Base-by-base conservation (phyloP, 2,329 filamentous ascomycete species). In the Nemania abortiva region DNA sequence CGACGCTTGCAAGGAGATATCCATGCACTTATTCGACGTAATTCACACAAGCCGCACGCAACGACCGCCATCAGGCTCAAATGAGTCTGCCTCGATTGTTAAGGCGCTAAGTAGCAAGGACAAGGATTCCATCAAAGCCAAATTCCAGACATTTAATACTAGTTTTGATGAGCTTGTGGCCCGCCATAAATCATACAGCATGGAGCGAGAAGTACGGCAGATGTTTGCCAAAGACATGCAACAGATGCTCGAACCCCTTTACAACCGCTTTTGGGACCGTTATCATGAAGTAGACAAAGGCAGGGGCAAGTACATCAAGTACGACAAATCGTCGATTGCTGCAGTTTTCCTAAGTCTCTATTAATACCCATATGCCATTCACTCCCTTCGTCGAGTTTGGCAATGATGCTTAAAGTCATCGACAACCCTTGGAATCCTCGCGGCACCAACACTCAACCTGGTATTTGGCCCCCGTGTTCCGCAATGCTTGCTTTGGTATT, bases 281-380 rank as follows among this genome's bases (percentile, higher is more conserved):
- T 99, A 99, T 79, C 95, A 98, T 79, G 96, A 98, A 82, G 90
- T 98, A 72, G 95, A 98, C 82, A 98, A 97, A 84, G 96, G 96
- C 68, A 97, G 95, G 82, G 95, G 95, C 74, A 99, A 99, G 82
- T 97, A 98, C 81, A 94, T 97, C 79, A 98, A 97, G 84, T 98
- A 97, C 79, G 95, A 98, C 83, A 98, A 98, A 84, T 86, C 86
- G 49, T 88, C 90, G 56, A 91, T 99, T 76, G 89, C 92, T 55
- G 88, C 88, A 24, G 85, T 91, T 10, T 90, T 90, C 75, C 76
- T 84, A 62, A 87, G 84, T 62, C 79, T 90, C 31, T 85, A 84
- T 71, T 85, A 70, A 77, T 67, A 27, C 49, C 24, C 18, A 63
- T 29, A 15, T 42, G 31, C 29, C 6, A 55, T 29, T 31, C 24